These are phyloP conservation scores for Botrytis byssoidea DNA, from an alignment of 2,329 filamentous ascomycete genomes.

Conservation along the genomic window DNA sequence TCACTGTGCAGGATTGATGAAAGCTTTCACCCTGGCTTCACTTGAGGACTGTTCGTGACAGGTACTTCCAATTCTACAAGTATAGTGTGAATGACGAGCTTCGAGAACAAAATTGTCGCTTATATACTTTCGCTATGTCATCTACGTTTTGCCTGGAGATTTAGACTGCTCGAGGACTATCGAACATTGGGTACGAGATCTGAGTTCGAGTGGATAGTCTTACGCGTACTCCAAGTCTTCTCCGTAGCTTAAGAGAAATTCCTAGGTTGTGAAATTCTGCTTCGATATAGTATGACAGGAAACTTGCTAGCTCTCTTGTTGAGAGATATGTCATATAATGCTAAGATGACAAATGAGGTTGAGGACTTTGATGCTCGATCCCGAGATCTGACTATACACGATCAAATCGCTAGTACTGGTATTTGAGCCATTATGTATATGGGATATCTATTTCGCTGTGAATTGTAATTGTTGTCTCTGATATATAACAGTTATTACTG, in stretches of 20 bases:
- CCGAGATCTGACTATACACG: background rate
- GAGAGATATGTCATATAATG: background rate
- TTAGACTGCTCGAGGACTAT: background rate
- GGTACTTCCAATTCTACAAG: background rate
- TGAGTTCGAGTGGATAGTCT: background rate
- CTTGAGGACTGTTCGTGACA: rapidly evolving
- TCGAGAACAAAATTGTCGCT: background rate
- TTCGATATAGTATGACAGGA: background rate
- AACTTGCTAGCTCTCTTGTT: background rate
- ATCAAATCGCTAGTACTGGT: background rate
- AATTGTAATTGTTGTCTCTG: background rate
- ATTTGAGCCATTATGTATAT: background rate
- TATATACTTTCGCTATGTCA: background rate
- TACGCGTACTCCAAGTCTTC: background rate
- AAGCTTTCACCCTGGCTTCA: background rate
- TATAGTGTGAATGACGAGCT: background rate
- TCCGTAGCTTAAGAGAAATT: background rate
- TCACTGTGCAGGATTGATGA: background rate
- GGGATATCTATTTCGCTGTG: background rate
- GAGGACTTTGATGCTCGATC: background rate
- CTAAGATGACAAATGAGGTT: background rate
- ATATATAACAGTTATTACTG: background rate
- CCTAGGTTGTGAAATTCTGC: background rate
- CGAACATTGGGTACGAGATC: background rate
- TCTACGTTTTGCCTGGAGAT: background rate